These are phyloP conservation scores for Pyrenopolyporus hunteri DNA, from an alignment of 495 filamentous ascomycete species.

Conservation along the genomic window DNA sequence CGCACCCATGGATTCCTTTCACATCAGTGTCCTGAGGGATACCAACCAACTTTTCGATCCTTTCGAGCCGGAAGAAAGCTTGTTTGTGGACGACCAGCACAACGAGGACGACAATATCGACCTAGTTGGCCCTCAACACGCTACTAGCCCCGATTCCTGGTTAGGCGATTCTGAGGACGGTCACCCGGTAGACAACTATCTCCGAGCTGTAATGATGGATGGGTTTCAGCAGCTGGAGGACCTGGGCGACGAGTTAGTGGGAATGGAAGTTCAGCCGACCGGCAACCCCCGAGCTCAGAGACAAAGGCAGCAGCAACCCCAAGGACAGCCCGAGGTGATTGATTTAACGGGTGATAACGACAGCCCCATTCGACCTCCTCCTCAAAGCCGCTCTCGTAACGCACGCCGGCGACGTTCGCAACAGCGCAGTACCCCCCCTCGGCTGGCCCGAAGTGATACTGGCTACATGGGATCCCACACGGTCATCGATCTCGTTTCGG, in stretches of 20 bases:
- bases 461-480: constrained; percentile 42
- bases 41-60: not conserved
- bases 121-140: not conserved
- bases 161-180: not conserved
- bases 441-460: constrained; percentile 49
- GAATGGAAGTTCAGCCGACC: constrained; percentile 27
- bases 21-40: not conserved
- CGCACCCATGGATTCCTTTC: not conserved
- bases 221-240: not conserved
- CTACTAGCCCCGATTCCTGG: not conserved
- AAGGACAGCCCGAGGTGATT: constrained; percentile 40
- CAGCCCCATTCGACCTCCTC: constrained; percentile 2
- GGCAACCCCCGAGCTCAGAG: constrained; percentile 1
- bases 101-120: not conserved
- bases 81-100: constrained; percentile 13
- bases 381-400: constrained; percentile 22
- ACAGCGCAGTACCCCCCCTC: constrained; percentile 43
- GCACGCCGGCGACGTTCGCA: constrained; percentile 43
- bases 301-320: constrained; percentile 12
- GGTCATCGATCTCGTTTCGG: constrained; percentile 42
- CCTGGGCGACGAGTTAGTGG: constrained; percentile 37
- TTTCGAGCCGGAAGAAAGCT: constrained; percentile 7
- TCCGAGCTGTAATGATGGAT: not conserved
- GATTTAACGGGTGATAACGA: constrained; percentile 53
- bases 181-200: not conserved